Conservation (phyloP, 2,329 filamentous ascomycete genomes). For the Huntiella abstrusa region DNA sequence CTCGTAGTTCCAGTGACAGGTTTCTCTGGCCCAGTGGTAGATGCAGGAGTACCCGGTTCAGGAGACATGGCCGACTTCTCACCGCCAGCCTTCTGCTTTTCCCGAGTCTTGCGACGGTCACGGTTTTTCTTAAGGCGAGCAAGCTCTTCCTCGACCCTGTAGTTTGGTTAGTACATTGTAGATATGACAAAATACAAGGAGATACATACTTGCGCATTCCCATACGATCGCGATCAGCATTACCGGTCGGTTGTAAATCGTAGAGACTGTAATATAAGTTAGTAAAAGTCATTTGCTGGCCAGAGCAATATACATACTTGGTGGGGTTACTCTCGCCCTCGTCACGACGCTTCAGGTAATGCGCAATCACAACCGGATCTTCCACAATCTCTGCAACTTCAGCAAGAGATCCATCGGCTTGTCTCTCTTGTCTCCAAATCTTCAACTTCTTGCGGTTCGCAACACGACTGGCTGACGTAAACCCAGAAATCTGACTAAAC, state of each 20-base stretch:
- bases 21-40: constrained; percentile 22
- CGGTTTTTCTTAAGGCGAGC: constrained; percentile 78
- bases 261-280: constrained; percentile 25
- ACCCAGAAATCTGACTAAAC: constrained; percentile 55
- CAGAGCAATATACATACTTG: constrained; percentile 35
- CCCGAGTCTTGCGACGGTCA: constrained; percentile 72
- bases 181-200: background rate
- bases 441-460: constrained; percentile 43
- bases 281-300: constrained; percentile 21
- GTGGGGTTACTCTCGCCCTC: constrained; percentile 52
- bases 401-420: constrained; percentile 32
- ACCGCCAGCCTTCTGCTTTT: constrained; percentile 57
- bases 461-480: constrained; percentile 44
- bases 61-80: constrained; percentile 30
- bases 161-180: constrained; percentile 1
- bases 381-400: constrained; percentile 50
- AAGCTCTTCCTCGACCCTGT: constrained; percentile 46
- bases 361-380: constrained; percentile 71
- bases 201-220: constrained; percentile 22
- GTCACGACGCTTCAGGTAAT: constrained; percentile 65
- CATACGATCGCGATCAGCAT: constrained; percentile 33
- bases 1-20: constrained; percentile 46
- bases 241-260: constrained; percentile 28
- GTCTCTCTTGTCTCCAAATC: constrained; percentile 47
- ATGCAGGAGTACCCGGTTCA: constrained; percentile 25